phyloP scores from a whole-genome alignment of 352 stramenopile genomes.

The Phytopythium boreale region DNA sequence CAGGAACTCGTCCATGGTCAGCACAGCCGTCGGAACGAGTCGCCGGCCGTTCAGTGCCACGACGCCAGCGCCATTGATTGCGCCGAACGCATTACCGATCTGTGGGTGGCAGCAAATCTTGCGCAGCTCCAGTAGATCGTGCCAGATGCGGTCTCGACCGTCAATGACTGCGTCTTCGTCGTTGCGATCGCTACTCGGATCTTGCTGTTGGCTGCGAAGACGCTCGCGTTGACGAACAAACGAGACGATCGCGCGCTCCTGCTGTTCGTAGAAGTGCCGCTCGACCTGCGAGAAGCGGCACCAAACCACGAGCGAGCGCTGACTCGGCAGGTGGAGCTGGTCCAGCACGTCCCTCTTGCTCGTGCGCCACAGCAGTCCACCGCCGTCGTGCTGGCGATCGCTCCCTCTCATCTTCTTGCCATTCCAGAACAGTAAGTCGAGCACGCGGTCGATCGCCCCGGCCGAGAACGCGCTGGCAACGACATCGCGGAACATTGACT shows the following conservation, averaged over 20 bases:
- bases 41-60: slow-evolving; percentile 4
- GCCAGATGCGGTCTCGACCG: slow-evolving; percentile 45
- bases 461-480: slow-evolving; percentile 33
- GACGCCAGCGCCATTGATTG: slow-evolving; percentile 6
- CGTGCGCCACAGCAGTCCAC: slow-evolving; percentile 72
- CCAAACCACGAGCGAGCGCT: slow-evolving; percentile 56
- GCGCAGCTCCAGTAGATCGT: slow-evolving; percentile 76
- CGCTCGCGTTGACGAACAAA: slow-evolving; percentile 32
- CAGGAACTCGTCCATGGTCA: slow-evolving; percentile 85
- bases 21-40: slow-evolving; percentile 22
- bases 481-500: slow-evolving; percentile 29
- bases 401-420: slow-evolving; percentile 4
- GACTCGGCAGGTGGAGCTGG: slow-evolving; percentile 58
- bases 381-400: slow-evolving; percentile 8
- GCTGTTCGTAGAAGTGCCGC: slow-evolving; percentile 70
- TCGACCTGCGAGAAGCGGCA: slow-evolving; percentile 77
- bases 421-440: slow-evolving; percentile 51
- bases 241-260: slow-evolving; percentile 49
- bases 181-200: background rate
- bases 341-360: slow-evolving; percentile 67
- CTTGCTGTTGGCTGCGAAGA: background rate
- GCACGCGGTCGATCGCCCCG: slow-evolving; percentile 37
- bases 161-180: slow-evolving; percentile 24
- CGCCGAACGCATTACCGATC: slow-evolving; percentile 47
- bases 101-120: slow-evolving; percentile 93